phyloP scores from a whole-genome alignment of 306 rosid species.

The Sicyos edulis region DNA sequence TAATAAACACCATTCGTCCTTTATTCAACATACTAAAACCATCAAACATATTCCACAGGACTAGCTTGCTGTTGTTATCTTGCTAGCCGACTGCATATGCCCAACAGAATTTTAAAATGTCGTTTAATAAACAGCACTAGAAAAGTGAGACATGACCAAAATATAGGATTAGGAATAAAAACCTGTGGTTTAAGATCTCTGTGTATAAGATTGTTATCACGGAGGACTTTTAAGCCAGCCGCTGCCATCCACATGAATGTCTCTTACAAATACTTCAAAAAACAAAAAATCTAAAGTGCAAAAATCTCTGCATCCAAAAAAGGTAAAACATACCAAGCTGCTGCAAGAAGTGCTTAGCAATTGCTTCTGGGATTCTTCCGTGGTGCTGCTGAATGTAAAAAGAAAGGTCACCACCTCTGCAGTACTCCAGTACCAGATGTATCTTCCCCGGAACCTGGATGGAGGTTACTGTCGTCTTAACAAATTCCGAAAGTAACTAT shows the following conservation, averaged over 20 bases:
- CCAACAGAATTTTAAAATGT: neutral
- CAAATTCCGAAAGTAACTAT: neutral
- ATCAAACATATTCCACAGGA: neutral
- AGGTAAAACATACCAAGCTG: slow-evolving; percentile 62
- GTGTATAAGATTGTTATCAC: slow-evolving; percentile 84
- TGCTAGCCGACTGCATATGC: neutral
- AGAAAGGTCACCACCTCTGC: slow-evolving; percentile 95
- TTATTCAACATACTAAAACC: neutral
- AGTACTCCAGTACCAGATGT: slow-evolving; percentile 88
- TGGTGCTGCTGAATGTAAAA: slow-evolving; percentile 74
- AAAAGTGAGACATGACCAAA: neutral
- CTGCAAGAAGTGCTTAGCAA: slow-evolving; percentile 86
- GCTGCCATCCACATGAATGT: slow-evolving; percentile 48
- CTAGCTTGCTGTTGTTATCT: neutral
- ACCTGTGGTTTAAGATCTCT: slow-evolving; percentile 99
- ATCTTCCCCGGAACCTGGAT: slow-evolving; percentile 89
- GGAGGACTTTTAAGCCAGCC: slow-evolving; percentile 88
- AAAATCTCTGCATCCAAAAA: slow-evolving; percentile 7
- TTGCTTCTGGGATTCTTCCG: slow-evolving; percentile 76
- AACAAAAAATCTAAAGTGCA: neutral
- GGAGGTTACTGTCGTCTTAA: slow-evolving; percentile 6
- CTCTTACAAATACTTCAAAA: slow-evolving; percentile 19
- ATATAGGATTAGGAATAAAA: slow-evolving; percentile 9
- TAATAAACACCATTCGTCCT: neutral
- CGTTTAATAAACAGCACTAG: slow-evolving; percentile 1